A percentile compares a stretch with the other conserved stretches of the same genome.
Conservation (phyloP, 495 filamentous ascomycete species). For the Annulohypoxylon stygium region DNA sequence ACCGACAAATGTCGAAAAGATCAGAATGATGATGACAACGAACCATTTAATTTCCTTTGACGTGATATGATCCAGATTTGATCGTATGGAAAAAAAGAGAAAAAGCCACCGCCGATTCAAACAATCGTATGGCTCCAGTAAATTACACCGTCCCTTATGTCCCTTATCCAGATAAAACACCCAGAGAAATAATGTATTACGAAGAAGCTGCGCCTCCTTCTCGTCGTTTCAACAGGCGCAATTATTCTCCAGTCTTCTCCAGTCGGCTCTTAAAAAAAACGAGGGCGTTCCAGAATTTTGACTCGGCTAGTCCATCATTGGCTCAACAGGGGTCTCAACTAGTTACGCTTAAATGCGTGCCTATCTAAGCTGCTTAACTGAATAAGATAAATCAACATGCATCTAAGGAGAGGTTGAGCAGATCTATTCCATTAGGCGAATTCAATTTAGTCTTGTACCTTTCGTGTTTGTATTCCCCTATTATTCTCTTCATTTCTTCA, state of each 20-base stretch:
- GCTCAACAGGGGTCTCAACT: slow-evolving; percentile 19
- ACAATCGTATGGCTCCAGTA: slow-evolving; percentile 25
- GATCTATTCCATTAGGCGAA: no score
- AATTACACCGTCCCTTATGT: slow-evolving; percentile 18
- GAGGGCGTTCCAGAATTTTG: slow-evolving; percentile 29
- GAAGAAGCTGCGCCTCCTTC: slow-evolving; percentile 37
- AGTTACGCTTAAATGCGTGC: slow-evolving; percentile 2
- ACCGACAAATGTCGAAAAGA: slow-evolving; percentile 8
- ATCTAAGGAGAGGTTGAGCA: no score
- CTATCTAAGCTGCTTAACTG: neutral
- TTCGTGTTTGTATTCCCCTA: no score
- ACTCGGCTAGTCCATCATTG: slow-evolving; percentile 26
- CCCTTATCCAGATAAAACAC: slow-evolving; percentile 28
- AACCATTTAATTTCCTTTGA: slow-evolving; percentile 33
- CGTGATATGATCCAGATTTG: slow-evolving; percentile 15
- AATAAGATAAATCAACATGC: neutral
- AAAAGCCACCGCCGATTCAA: slow-evolving; percentile 20
- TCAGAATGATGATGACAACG: slow-evolving; percentile 9
- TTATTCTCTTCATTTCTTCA: no score
- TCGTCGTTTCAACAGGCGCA: slow-evolving; percentile 42
- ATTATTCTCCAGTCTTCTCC: slow-evolving; percentile 11
- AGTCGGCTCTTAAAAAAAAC: slow-evolving; percentile 17
- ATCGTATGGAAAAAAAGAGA: neutral
- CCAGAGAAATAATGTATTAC: slow-evolving; percentile 29
- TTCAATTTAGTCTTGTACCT: neutral